Evolutionary conservation across 495 filamentous ascomycete species (phyloP).

Genomic region (Penicillium waksmanii): DNA sequence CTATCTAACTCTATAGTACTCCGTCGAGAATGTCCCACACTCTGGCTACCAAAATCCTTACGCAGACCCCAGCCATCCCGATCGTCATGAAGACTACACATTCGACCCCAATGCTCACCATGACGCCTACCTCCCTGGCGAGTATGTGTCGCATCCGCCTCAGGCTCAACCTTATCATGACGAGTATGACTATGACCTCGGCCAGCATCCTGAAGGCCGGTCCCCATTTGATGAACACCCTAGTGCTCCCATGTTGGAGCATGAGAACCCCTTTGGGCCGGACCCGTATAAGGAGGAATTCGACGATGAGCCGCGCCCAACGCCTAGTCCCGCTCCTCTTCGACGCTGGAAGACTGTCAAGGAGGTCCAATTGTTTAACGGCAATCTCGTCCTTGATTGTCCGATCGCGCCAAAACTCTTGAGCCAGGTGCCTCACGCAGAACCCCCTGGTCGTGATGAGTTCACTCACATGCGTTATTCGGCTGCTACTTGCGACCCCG

Average conservation of each 20-base stretch:
- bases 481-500: slow-evolving; percentile 93
- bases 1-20: slow-evolving; percentile 56
- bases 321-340: slow-evolving; percentile 68
- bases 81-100: slow-evolving; percentile 64
- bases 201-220: slow-evolving; percentile 53
- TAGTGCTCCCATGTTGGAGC: slow-evolving; percentile 61
- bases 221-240: slow-evolving; percentile 58
- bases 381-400: slow-evolving; percentile 96
- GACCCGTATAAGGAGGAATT: slow-evolving; percentile 54
- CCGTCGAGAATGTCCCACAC: slow-evolving; percentile 73
- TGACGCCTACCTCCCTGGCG: slow-evolving; percentile 66
- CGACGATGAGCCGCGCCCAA: slow-evolving; percentile 49
- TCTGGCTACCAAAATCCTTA: slow-evolving; percentile 70
- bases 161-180: slow-evolving; percentile 71
- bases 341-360: slow-evolving; percentile 98
- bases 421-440: slow-evolving; percentile 79
- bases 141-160: slow-evolving; percentile 54
- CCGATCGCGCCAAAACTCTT: slow-evolving; percentile 90
- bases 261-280: slow-evolving; percentile 57
- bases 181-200: slow-evolving; percentile 60
- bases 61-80: slow-evolving; percentile 55
- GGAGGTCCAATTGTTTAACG: slow-evolving; percentile 94
- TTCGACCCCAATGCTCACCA: slow-evolving; percentile 83
- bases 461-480: slow-evolving; percentile 99
- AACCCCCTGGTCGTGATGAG: slow-evolving; percentile 84